These are phyloP conservation scores for Graphilbum fragrans DNA, from an alignment of 2,329 filamentous ascomycete species.

Conservation along the genomic window DNA sequence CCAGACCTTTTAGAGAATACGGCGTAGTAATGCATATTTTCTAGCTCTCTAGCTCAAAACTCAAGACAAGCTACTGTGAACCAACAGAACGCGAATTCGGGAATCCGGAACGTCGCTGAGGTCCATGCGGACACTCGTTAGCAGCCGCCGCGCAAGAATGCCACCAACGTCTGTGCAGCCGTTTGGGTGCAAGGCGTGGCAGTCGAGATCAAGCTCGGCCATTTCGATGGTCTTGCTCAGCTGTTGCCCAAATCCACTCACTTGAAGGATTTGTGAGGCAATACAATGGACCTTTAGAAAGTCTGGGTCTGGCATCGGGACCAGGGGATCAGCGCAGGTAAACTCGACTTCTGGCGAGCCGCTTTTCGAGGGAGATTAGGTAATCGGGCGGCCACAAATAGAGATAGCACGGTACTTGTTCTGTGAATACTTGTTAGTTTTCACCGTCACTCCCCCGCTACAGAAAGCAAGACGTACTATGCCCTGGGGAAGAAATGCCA, in stretches of 20 bases:
- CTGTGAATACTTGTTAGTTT: too few relatives aligned
- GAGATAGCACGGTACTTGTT: too few relatives aligned
- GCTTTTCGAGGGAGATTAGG: background rate
- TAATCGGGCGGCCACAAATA: too few relatives aligned
- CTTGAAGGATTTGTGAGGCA: background rate
- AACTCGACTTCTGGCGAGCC: background rate
- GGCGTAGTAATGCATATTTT: too few relatives aligned
- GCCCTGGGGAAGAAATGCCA: too few relatives aligned
- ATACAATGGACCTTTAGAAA: background rate
- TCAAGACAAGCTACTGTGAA: too few relatives aligned
- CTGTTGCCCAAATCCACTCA: background rate
- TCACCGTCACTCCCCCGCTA: too few relatives aligned
- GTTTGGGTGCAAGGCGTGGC: background rate
- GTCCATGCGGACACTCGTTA: background rate
- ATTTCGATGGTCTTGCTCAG: background rate
- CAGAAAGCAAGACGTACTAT: too few relatives aligned
- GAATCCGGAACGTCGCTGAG: background rate
- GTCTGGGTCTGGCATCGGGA: background rate
- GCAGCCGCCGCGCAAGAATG: background rate
- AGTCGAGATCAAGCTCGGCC: background rate
- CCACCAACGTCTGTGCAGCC: background rate
- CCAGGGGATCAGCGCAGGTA: background rate
- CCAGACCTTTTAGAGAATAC: too few relatives aligned
- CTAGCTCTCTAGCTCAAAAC: too few relatives aligned
- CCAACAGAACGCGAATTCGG: too few relatives aligned